phyloP scores from a whole-genome alignment of 164 flowering plant genomes.

The Magnolia changhungtana region DNA sequence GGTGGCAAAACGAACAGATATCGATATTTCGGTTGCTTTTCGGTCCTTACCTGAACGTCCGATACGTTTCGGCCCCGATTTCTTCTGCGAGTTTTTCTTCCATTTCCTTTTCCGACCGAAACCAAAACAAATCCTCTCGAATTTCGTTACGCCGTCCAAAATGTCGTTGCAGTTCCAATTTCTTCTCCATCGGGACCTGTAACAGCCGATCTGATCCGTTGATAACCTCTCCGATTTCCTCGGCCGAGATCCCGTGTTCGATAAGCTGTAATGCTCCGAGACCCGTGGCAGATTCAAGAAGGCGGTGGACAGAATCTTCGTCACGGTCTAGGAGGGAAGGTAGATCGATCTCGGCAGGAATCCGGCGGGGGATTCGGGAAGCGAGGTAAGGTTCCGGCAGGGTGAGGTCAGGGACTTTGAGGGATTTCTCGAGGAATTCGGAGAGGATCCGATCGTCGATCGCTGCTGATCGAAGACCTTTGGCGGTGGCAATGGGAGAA shows the following conservation, averaged over 20 bases:
- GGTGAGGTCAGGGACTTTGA: slow-evolving; percentile 41
- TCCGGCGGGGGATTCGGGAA: background rate
- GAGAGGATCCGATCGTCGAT: slow-evolving; percentile 37
- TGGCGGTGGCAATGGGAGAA: slow-evolving; percentile 58
- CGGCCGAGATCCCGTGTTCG: slow-evolving; percentile 36
- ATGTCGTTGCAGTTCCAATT: background rate
- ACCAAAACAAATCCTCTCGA: slow-evolving; percentile 34
- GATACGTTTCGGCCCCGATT: slow-evolving; percentile 19
- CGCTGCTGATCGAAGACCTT: slow-evolving; percentile 53
- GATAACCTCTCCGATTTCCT: slow-evolving; percentile 27
- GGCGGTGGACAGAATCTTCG: slow-evolving; percentile 16
- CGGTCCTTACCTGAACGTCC: slow-evolving; percentile 30
- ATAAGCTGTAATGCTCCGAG: slow-evolving; percentile 41
- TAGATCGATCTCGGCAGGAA: slow-evolving; percentile 25
- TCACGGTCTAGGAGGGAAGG: slow-evolving; percentile 21
- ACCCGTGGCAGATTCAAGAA: slow-evolving; percentile 33
- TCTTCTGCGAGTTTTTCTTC: slow-evolving; percentile 10
- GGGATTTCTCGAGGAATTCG: slow-evolving; percentile 37
- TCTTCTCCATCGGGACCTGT: slow-evolving; percentile 12
- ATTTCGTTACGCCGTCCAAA: slow-evolving; percentile 2
- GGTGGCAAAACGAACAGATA: no score
- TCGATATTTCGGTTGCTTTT: background rate
- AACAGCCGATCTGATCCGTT: slow-evolving; percentile 29
- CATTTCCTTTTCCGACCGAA: slow-evolving; percentile 9
- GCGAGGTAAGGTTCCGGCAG: slow-evolving; percentile 27